Conservation (phyloP, 352 stramenopile species). For the Phytophthora agathidicida region DNA sequence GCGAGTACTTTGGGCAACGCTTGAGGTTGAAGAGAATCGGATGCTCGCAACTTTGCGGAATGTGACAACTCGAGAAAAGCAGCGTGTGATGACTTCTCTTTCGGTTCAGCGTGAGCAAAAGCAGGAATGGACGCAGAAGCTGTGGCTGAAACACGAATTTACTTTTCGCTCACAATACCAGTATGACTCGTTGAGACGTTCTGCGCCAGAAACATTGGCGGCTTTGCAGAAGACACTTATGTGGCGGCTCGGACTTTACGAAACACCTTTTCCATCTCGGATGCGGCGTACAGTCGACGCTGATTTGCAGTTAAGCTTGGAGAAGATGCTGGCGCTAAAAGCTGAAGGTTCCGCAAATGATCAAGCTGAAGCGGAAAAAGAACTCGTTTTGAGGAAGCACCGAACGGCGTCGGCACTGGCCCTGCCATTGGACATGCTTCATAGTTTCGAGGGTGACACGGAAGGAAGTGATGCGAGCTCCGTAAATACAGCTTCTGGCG, state of each 20-base stretch:
- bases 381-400: background rate
- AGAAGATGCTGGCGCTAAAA: conserved; percentile 23
- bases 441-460: conserved; percentile 43
- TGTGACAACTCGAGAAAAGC: conserved; percentile 42
- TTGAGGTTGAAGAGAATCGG: conserved; percentile 84
- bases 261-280: conserved; percentile 69
- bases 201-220: conserved; percentile 36
- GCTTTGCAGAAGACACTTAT: conserved; percentile 39
- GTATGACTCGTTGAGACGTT: conserved; percentile 37
- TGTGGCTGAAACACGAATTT: conserved; percentile 74
- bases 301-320: conserved; percentile 35
- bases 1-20: conserved; percentile 67
- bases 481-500: conserved; percentile 29
- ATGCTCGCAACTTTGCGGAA: conserved; percentile 71
- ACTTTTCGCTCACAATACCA: conserved; percentile 75
- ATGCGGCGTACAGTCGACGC: conserved; percentile 63
- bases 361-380: conserved; percentile 2
- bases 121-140: conserved; percentile 53
- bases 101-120: conserved; percentile 28
- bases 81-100: conserved; percentile 31
- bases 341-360: background rate
- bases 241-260: conserved; percentile 64
- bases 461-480: conserved; percentile 27
- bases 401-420: conserved; percentile 28
- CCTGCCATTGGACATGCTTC: conserved; percentile 46